Conservation (phyloP, 2,329 filamentous ascomycete species). For the Arthrobotrys pseudoclavata region DNA sequence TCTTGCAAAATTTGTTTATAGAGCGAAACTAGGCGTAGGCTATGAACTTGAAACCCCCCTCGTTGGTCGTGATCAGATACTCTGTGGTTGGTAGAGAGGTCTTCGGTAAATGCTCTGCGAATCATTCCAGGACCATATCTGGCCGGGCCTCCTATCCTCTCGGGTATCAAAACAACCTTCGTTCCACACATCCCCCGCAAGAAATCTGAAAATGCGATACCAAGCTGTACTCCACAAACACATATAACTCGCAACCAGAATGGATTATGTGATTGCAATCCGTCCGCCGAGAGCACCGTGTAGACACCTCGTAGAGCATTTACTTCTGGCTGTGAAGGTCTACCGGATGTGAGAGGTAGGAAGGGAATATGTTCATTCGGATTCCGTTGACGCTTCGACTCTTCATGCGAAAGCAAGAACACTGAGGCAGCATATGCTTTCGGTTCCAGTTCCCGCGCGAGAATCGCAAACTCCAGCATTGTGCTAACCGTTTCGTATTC, state of each 20-base stretch:
- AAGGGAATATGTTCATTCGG: not conserved
- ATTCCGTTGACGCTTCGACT: conserved; percentile 3
- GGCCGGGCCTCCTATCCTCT: conserved; percentile 18
- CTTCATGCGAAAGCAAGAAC: conserved; percentile 33
- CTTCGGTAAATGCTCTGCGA: conserved; percentile 34
- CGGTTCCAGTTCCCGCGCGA: conserved; percentile 20
- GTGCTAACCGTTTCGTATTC: conserved; percentile 26
- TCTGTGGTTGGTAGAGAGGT: conserved; percentile 1
- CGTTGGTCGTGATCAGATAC: conserved; percentile 33
- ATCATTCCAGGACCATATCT: conserved; percentile 25
- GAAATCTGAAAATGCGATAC: conserved; percentile 44
- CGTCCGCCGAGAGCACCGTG: conserved; percentile 26
- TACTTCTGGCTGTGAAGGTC: conserved; percentile 13
- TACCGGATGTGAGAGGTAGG: not conserved
- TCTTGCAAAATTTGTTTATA: conserved; percentile 36
- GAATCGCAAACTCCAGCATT: conserved; percentile 28
- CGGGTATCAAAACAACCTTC: conserved; percentile 32
- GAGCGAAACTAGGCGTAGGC: conserved; percentile 25
- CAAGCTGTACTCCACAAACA: conserved; percentile 42
- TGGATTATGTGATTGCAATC: conserved; percentile 42
- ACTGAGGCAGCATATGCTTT: conserved; percentile 42
- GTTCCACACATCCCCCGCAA: conserved; percentile 31
- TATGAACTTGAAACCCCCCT: conserved; percentile 25
- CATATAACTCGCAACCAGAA: conserved; percentile 53
- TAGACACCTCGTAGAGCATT: conserved; percentile 27